Evolutionary conservation across 2,329 filamentous ascomycete genomes (phyloP), one percentile per base, ranked within the genome.

Genomic region (Emergomyces pasteurianus): DNA sequence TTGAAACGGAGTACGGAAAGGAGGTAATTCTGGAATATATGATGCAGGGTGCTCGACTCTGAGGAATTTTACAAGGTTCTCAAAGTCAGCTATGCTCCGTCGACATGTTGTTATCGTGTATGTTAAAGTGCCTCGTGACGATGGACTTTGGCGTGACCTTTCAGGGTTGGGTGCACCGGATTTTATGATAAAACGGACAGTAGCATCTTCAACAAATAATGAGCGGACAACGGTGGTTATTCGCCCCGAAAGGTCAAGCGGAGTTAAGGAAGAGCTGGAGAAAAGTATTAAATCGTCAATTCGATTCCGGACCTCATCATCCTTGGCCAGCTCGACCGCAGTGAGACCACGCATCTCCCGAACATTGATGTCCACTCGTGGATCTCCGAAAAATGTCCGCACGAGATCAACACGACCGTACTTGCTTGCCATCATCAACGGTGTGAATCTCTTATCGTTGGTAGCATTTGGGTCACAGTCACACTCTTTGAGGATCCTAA

Each of bases 351-450:
- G 84, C 18, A 89, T 76, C 72, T 99, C 95, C 72, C 88, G 89
- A 36, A 92, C 85, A 49, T 87, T 85, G 16, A 92, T 77, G 70
- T 99, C 94, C 4, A 96, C 90, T 67, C 95, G 81, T 28, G 90
- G 84, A 71, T 99, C 94, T 49, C 87, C 83, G 72, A 95, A 97
- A 6, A 99, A 80, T 10, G 87, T 86, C 62, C 92, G 83, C 21
- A 99, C 92, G 80, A 96, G 90, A 68, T 97, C 94, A 59, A 95
- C 88, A 64, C 94, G 85, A 40, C 94, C 94, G 70, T 97, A 99
- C 73, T 99, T 99, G 81, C 92, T 97, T 8, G 92, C 92, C 64
- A 99, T 88, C 94, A 99, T 99, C 61, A 99, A 79, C 1, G 94
- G 87, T 0, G 95, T 99, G 70, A 99, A 97, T 55, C 85, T 87